Conservation (phyloP, 2,329 filamentous ascomycete genomes). For the Herpotrichia juniperi region DNA sequence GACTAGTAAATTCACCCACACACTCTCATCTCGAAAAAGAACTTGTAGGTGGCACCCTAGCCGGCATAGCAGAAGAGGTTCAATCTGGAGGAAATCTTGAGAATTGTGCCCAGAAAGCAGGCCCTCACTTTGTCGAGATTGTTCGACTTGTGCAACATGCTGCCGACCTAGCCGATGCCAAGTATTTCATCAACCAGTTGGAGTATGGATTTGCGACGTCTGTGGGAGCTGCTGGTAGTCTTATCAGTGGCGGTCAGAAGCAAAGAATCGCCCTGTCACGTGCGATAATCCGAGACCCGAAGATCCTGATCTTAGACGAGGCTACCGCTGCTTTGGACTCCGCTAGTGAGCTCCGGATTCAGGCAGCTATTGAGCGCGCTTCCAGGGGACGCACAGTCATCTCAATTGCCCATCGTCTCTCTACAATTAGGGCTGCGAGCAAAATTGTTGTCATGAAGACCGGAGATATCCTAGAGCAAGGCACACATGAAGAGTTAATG, state of each 20-base stretch:
- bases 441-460: conserved; percentile 49
- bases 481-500: conserved; percentile 41
- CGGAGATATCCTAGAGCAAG: conserved; percentile 45
- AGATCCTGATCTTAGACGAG: conserved; percentile 66
- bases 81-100: conserved; percentile 58
- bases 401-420: conserved; percentile 47
- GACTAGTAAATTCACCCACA: conserved; percentile 51
- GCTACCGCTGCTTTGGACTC: conserved; percentile 67
- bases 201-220: conserved; percentile 56
- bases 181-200: conserved; percentile 60
- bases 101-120: conserved; percentile 49
- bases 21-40: conserved; percentile 49
- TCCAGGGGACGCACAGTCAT: conserved; percentile 44
- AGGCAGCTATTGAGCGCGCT: conserved; percentile 46
- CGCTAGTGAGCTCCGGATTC: conserved; percentile 62
- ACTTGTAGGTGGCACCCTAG: conserved; percentile 58
- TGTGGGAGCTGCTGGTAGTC: conserved; percentile 60
- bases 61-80: conserved; percentile 59
- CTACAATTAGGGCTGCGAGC: conserved; percentile 42
- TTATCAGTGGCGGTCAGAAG: conserved; percentile 64
- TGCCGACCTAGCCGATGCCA: conserved; percentile 64
- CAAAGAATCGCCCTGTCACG: conserved; percentile 66
- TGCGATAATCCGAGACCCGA: conserved; percentile 61
- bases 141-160: conserved; percentile 57
- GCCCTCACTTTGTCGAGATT: conserved; percentile 58